Base-by-base conservation (phyloP, 179 eudicot species). In the Actinidia chinensis region DNA sequence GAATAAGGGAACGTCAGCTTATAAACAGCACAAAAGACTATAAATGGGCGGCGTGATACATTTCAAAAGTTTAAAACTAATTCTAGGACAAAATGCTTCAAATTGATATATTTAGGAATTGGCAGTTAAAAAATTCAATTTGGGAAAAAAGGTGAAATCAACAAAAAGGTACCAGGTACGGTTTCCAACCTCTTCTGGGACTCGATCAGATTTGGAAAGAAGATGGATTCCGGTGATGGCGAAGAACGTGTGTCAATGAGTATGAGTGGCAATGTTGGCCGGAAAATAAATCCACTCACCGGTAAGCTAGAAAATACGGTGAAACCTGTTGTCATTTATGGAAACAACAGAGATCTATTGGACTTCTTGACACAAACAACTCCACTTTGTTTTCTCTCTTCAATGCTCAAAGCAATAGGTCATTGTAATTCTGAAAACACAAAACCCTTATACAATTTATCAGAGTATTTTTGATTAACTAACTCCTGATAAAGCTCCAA, bases 271-370 rank as follows among this genome's bases (percentile, higher is more conserved):
- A 55, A n/a, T 3, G 58, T 20, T 15, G 84, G 77, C 76, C 75
- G 69, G 80, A 51, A 75, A 73, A 81, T 48, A 67, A 72, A 66
- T 76, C 2, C 80, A 73, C 36, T 69, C 64, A 71, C 77, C 68
- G 75, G 65, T 46, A 51, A n/a, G 44, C 18, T 11, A 71, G 74
- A 71, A 79, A 65, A 64, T 48, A 81, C 80, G 52, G 64, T 33
- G 58, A 82, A 76, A 73, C 76, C 60, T 79, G 8, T 87, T 78
- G 87, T 84, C 89, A 87, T 84, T 84, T 84, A 87, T 75, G 86
- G 76, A 54, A 58, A 23, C 50, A n/a, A 15, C 17, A 14, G 28
- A 42, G 59, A 28, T 17, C 7, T 22, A 22, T 36, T 36, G 14
- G 23, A 33, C 9, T 63, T 15, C 48, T 71, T 23, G 47, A 66